phyloP scores from a whole-genome alignment of 768 basidiomycete genomes.

The Boletus sensibilis region DNA sequence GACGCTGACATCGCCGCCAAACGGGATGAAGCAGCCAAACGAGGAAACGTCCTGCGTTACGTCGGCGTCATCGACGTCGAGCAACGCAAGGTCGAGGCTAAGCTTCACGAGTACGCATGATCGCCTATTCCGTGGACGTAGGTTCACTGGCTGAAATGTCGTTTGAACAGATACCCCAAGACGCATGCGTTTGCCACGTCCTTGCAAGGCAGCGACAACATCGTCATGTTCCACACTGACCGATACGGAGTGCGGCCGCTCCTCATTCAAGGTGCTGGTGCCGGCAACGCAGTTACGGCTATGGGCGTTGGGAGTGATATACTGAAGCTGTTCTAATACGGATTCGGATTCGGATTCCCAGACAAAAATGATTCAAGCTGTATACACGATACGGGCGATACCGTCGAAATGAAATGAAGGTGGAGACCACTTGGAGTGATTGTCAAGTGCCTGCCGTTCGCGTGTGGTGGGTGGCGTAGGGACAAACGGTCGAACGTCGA shows the following conservation, averaged over 20 bases:
- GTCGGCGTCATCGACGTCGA: constrained; percentile 93
- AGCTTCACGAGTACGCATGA: constrained; percentile 82
- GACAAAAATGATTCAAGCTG: not conserved
- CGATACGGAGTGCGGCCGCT: constrained; percentile 86
- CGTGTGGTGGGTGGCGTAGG: constrained; percentile 2
- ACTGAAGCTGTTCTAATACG: constrained; percentile 47
- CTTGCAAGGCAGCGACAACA: constrained; percentile 95
- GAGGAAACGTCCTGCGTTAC: constrained; percentile 86
- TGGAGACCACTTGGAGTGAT: not conserved
- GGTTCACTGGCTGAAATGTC: not conserved
- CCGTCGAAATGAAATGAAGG: not conserved
- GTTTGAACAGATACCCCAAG: constrained; percentile 65
- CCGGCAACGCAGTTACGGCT: constrained; percentile 96
- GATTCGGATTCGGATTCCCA: not conserved
- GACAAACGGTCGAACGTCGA: not conserved
- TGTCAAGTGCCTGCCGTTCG: constrained; percentile 3
- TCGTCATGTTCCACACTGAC: constrained; percentile 95
- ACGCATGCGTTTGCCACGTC: constrained; percentile 95
- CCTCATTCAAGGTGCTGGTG: constrained; percentile 94
- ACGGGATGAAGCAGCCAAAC: constrained; percentile 71
- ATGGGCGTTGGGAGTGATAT: constrained; percentile 96
- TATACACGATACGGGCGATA: not conserved
- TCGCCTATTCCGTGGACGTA: not conserved
- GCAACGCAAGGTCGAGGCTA: constrained; percentile 65
- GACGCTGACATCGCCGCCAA: constrained; percentile 77